Base-by-base conservation (phyloP, 2,329 filamentous ascomycete species). In the Fusarium guadeloupense region DNA sequence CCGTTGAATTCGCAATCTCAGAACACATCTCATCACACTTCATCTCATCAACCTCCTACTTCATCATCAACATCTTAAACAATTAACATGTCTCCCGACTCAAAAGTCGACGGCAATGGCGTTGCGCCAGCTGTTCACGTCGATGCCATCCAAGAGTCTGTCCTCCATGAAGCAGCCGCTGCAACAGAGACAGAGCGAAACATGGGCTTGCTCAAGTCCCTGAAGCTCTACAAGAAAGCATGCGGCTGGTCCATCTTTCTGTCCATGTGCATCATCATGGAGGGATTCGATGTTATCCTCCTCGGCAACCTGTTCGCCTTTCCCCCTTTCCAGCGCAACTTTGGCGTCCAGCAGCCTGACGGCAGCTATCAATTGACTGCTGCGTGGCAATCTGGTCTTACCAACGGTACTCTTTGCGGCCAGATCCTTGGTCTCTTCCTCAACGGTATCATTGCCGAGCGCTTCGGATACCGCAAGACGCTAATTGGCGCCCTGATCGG, bases 351-450 rank as follows among this genome's bases (percentile, higher is more conserved):
- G 7, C 66, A 71, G 12, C 57, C 70, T 1, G 66, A 80, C 23
- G 79, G 76, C 1, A 71, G 62, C 1, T 82, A 82, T 54, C 72
- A 83, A 54, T 69, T 85, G 41, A 77, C 79, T 1, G 79, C 80
- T 2, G 72, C 77, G 1, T 85, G 83, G 83, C 83, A 85, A 66
- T 77, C 81, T 3, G 81, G 77, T 7, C 71, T 85, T 4, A 77
- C 75, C 35, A 83, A 83, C 38, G 82, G 78, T 9, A 75, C 78
- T 0, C 73, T 78, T 6, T 76, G 76, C 3, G 83, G 83, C 10
- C 75, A 80, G 50, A 81, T 85, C 19, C 34, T 84, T 2, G 83
- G 83, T 2, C 75, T 84, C 4, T 76, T 83, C 46, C 25, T 80
- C 45, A 81, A 78, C 53, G 83, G 83, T 13, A 74, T 77, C 52